Evolutionary conservation across 208 protist species (phyloP).

Genomic region (Leishmania aethiopica): DNA sequence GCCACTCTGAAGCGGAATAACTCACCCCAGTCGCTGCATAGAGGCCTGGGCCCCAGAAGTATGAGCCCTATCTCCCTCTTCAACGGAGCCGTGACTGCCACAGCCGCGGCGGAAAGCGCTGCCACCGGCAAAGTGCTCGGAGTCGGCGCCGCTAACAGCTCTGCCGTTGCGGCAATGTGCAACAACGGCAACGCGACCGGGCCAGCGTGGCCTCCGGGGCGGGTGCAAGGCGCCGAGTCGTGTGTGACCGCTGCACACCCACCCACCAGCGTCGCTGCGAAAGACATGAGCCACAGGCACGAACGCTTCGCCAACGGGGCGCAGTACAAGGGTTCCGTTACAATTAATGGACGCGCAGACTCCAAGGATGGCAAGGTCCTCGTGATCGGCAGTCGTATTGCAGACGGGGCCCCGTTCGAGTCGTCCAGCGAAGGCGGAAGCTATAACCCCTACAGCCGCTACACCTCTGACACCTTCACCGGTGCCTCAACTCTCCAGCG

Average conservation of each 20-base stretch:
- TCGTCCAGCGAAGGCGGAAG: not conserved
- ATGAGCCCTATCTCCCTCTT: not conserved
- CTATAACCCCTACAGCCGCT: not conserved
- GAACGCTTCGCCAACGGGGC: not conserved
- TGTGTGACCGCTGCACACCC: conserved; percentile 8
- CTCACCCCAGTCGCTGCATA: not conserved
- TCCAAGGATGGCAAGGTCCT: conserved; percentile 1
- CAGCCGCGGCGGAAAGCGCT: not conserved
- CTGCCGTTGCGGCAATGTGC: not conserved
- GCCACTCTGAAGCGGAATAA: not conserved
- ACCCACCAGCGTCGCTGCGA: not conserved
- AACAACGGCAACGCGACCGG: not conserved
- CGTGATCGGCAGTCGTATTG: not conserved
- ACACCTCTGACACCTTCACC: not conserved
- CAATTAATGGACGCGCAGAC: not conserved
- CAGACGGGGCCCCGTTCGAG: not conserved
- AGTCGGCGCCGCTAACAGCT: not conserved
- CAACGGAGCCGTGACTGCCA: not conserved
- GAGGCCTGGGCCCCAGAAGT: not conserved
- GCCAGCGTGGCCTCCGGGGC: not conserved
- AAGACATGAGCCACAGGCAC: not conserved
- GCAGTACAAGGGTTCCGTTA: not conserved
- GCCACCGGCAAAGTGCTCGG: not conserved
- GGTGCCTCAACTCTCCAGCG: not conserved
- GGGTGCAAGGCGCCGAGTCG: conserved; percentile 5